A percentile compares a stretch with the other conserved stretches of the same genome.
Evolutionary conservation across 257 asterid species (phyloP).

Genomic region (Solanum ossicruentum): DNA sequence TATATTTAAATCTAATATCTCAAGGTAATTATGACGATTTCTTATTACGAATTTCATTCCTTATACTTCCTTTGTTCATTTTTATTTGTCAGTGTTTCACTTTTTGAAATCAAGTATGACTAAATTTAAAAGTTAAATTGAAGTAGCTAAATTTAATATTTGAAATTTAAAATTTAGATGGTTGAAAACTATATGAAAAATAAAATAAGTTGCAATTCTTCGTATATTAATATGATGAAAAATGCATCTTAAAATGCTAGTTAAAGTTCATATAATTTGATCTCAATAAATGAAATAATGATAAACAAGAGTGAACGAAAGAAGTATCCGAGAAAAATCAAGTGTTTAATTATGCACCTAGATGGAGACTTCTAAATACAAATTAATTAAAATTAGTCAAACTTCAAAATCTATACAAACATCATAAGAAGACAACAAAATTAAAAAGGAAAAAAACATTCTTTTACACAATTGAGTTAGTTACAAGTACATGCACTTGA

Average conservation of each 20-base stretch:
- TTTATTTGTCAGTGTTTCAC: no score
- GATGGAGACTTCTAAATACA: fast-evolving
- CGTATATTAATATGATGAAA: no score
- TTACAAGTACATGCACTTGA: background rate
- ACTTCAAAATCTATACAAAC: background rate
- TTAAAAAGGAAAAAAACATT: fast-evolving
- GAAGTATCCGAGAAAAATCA: background rate
- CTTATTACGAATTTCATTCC: background rate
- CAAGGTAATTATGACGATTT: background rate
- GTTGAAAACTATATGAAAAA: no score
- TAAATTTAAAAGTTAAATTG: no score
- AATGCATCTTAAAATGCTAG: no score
- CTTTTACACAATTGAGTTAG: background rate
- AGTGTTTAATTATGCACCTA: background rate
- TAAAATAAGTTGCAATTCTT: no score
- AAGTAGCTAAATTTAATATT: no score
- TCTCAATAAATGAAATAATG: no score
- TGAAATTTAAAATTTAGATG: no score
- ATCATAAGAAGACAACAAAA: background rate
- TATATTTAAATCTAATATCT: background rate
- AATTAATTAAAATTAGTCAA: background rate
- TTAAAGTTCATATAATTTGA: no score
- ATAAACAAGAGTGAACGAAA: no score
- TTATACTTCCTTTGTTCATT: background rate
- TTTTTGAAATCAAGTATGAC: no score